Conservation (phyloP, 192 early-diverging fungal genomes). For the Coemansia sp. region DNA sequence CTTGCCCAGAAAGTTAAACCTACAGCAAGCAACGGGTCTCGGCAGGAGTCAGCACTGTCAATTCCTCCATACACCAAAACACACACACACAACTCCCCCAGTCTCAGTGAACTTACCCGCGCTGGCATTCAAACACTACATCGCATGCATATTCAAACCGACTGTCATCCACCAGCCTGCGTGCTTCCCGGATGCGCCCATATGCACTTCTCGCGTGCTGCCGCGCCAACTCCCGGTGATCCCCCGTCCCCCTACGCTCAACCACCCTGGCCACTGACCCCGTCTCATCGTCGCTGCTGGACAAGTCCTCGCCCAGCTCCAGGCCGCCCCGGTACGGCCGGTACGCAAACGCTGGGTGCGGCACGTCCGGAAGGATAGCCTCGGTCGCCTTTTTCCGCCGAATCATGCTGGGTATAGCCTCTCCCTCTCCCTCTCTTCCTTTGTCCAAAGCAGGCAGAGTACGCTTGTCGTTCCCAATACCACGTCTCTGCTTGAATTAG, state of each 20-base stretch:
- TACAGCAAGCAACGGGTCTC: background rate
- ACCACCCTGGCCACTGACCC: background rate
- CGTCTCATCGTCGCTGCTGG: background rate
- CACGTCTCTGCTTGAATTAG: too few species aligned
- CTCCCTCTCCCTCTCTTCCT: too few species aligned
- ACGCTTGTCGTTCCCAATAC: too few species aligned
- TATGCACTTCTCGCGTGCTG: slow-evolving; percentile 18
- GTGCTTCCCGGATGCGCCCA: slow-evolving; percentile 22
- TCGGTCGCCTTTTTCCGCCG: slow-evolving; percentile 31
- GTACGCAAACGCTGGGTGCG: slow-evolving; percentile 32
- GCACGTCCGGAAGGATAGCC: slow-evolving; percentile 21
- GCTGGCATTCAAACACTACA: slow-evolving; percentile 41
- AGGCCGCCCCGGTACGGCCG: slow-evolving; percentile 19
- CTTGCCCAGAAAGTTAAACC: slow-evolving; percentile 47
- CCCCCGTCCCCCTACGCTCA: slow-evolving; percentile 1
- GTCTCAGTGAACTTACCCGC: slow-evolving; percentile 25
- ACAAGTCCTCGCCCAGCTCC: background rate
- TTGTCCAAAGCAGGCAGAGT: background rate
- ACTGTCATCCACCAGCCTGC: slow-evolving; percentile 25
- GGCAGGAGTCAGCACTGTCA: background rate
- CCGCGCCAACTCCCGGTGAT: slow-evolving; percentile 16
- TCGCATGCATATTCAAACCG: slow-evolving; percentile 42
- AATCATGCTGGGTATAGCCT: slow-evolving; percentile 8
- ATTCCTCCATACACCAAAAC: too few species aligned
- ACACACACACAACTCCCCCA: background rate